A percentile compares a stretch with the other conserved stretches of the same genome.
Evolutionary conservation across 306 rosid genomes (phyloP).

Genomic region (Chamaecrista fasciculata): DNA sequence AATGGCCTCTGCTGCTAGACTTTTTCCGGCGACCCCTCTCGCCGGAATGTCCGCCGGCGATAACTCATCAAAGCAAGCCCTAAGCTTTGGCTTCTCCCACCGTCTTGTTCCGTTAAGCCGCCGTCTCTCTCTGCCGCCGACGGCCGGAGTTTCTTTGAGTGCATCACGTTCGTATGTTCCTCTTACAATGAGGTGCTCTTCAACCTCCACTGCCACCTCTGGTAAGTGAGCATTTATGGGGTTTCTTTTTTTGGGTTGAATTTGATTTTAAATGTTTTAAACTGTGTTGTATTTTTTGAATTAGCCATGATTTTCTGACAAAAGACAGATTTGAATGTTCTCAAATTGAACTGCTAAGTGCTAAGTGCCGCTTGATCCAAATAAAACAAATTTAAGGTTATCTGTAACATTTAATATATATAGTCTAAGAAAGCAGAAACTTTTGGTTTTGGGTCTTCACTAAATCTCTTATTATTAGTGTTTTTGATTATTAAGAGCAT

Average conservation of each 20-base stretch:
- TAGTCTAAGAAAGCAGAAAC: background rate
- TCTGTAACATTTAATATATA: too few relatives aligned
- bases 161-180: constrained; percentile 26
- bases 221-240: constrained; percentile 31
- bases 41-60: background rate
- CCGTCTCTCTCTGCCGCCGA: constrained; percentile 27
- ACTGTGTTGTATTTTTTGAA: too few relatives aligned
- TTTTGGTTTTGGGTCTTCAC: constrained; percentile 7
- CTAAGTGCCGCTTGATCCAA: too few relatives aligned
- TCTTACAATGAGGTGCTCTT: constrained; percentile 32
- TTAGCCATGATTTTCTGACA: background rate
- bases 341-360: too few relatives aligned
- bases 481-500: constrained; percentile 4
- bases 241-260: too few relatives aligned
- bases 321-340: too few relatives aligned
- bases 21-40: background rate
- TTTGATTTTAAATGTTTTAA: constrained; percentile 19
- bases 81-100: constrained; percentile 31
- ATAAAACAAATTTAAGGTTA: too few relatives aligned
- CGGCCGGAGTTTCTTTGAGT: constrained; percentile 28
- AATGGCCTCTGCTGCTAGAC: constrained; percentile 33
- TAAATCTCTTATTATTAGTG: background rate
- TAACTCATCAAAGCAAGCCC: constrained; percentile 26
- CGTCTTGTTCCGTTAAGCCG: constrained; percentile 16
- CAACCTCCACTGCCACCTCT: constrained; percentile 15